phyloP scores from a whole-genome alignment of 2,329 filamentous ascomycete species.

The Clarireedia monteithiana region DNA sequence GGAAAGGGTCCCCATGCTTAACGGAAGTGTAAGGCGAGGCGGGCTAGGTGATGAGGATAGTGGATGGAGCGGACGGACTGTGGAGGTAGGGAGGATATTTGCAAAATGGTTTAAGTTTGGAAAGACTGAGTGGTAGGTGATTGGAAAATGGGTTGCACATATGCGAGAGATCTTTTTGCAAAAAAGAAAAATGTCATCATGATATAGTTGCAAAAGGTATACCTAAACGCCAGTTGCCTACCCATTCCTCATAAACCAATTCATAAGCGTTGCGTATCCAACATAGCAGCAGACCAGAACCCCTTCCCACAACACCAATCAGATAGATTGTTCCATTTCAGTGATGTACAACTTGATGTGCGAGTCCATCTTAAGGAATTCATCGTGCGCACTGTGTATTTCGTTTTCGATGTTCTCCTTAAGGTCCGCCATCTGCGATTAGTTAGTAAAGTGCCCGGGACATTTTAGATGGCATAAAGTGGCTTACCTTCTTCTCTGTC shows the following conservation, averaged over 20 bases:
- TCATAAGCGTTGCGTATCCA: slow-evolving; percentile 9
- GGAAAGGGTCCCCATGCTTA: slow-evolving; percentile 54
- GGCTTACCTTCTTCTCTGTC: slow-evolving; percentile 89
- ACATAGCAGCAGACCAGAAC: slow-evolving; percentile 11
- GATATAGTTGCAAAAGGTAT: slow-evolving; percentile 27
- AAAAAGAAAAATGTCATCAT: slow-evolving; percentile 18
- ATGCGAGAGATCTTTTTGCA: not conserved
- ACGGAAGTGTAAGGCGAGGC: slow-evolving; percentile 41
- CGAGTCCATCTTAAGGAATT: slow-evolving; percentile 95
- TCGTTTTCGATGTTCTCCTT: slow-evolving; percentile 97
- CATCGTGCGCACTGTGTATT: slow-evolving; percentile 80
- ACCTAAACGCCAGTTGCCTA: slow-evolving; percentile 24
- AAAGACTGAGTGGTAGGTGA: slow-evolving; percentile 30
- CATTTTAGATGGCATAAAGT: not conserved
- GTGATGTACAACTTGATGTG: slow-evolving; percentile 97
- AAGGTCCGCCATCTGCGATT: slow-evolving; percentile 79
- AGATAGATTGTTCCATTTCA: slow-evolving; percentile 85
- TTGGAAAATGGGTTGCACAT: not conserved
- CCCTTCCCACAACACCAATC: slow-evolving; percentile 3
- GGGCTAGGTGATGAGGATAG: slow-evolving; percentile 39
- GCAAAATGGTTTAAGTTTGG: slow-evolving; percentile 58
- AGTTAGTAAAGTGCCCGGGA: slow-evolving; percentile 1
- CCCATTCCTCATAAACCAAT: slow-evolving; percentile 7
- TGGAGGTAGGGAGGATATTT: slow-evolving; percentile 49
- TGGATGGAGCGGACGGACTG: slow-evolving; percentile 49